Percentiles rank a stretch among this genome's conserved stretches.
phyloP scores from a whole-genome alignment of 495 filamentous ascomycete genomes.

The Patellaria atrata region DNA sequence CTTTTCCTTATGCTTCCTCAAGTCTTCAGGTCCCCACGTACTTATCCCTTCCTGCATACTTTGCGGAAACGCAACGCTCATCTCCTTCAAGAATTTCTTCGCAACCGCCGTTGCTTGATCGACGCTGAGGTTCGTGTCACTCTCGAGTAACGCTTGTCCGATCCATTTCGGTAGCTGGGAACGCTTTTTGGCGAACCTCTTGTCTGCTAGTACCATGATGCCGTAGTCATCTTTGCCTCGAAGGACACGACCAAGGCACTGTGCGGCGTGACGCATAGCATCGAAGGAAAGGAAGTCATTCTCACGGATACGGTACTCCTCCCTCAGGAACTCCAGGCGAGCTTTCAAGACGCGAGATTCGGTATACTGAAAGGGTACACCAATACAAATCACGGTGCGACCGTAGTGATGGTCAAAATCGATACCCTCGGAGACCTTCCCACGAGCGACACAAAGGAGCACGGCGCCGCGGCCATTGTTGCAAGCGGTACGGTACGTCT shows the following conservation, averaged over 20 bases:
- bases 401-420: constrained; percentile 99
- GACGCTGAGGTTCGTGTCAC: constrained; percentile 75
- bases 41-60: constrained; percentile 81
- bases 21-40: constrained; percentile 71
- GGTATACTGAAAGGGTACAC: constrained; percentile 97
- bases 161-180: constrained; percentile 95
- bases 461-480: constrained; percentile 92
- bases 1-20: constrained; percentile 65
- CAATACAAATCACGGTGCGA: constrained; percentile 89
- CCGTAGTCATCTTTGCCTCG: constrained; percentile 98
- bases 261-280: constrained; percentile 94
- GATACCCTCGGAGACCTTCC: constrained; percentile 94
- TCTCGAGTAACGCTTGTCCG: constrained; percentile 68
- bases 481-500: constrained; percentile 94
- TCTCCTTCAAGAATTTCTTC: constrained; percentile 74
- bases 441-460: constrained; percentile 84
- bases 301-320: constrained; percentile 93
- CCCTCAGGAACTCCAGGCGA: constrained; percentile 84
- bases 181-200: constrained; percentile 79
- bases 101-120: constrained; percentile 88
- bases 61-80: constrained; percentile 77
- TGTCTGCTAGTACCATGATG: constrained; percentile 93
- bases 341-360: constrained; percentile 96
- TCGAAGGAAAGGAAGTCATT: constrained; percentile 99
- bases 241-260: constrained; percentile 90